phyloP scores from a whole-genome alignment of 768 basidiomycete genomes.

The Boletus sp. region DNA sequence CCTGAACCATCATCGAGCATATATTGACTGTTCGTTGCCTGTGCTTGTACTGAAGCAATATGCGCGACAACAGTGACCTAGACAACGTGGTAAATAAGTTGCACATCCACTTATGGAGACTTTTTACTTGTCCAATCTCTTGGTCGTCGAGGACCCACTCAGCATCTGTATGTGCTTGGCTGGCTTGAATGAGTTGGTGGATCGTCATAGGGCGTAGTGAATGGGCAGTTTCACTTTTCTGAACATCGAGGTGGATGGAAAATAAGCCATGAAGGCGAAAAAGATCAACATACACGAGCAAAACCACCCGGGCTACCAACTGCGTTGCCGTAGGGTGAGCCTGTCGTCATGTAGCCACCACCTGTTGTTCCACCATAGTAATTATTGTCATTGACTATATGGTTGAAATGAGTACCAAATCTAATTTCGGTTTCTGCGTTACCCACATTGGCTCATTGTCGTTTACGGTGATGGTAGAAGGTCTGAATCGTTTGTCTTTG shows the following conservation, averaged over 20 bases:
- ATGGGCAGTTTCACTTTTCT: conserved; percentile 41
- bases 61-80: conserved; percentile 76
- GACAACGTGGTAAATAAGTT: background rate
- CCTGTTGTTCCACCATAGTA: conserved; percentile 45
- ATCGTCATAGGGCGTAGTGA: conserved; percentile 75
- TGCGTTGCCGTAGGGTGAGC: conserved; percentile 56
- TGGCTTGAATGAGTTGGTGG: conserved; percentile 69
- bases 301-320: conserved; percentile 60
- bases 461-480: conserved; percentile 1
- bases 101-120: background rate
- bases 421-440: background rate
- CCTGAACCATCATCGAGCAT: conserved; percentile 86
- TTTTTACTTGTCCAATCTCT: conserved; percentile 75
- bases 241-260: background rate
- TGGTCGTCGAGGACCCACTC: conserved; percentile 83
- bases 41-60: conserved; percentile 62
- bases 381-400: conserved; percentile 35
- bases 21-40: conserved; percentile 81
- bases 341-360: conserved; percentile 58
- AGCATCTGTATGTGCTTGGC: conserved; percentile 84
- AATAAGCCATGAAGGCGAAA: background rate
- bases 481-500: background rate
- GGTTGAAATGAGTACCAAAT: conserved; percentile 6
- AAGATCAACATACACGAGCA: conserved; percentile 36
- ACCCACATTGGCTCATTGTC: conserved; percentile 46